Base-by-base conservation (phyloP, 2,329 filamentous ascomycete species). In the Stagonosporopsis cucurbitacearum region DNA sequence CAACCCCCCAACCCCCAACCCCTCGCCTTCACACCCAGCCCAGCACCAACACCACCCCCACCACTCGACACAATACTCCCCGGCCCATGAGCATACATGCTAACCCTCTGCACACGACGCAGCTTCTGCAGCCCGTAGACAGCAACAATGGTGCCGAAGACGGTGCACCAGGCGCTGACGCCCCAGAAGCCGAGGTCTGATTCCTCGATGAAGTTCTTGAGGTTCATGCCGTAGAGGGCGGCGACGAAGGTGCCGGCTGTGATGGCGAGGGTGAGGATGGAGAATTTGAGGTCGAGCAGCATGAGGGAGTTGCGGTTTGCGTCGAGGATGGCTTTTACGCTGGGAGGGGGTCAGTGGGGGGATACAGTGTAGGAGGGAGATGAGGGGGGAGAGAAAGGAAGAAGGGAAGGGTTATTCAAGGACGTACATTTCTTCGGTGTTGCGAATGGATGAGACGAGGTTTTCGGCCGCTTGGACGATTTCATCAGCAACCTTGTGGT, bases 181-280 rank as follows among this genome's bases (percentile, higher is more conserved):
- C 85, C 85, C 42, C 83, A 83, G 74, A 99, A 98, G 11, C 94
- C 95, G 75, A 91, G 85, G 75, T 91, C 86, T 1, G 90, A 93
- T 73, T 98, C 94, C 79, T 99, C 95, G 67, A 98, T 92, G 76
- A 97, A 98, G 78, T 98, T 98, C 74, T 97, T 96, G 62, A 99
- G 81, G 79, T 99, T 99, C 93, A 98, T 98, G 67, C 95, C 95
- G 82, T 98, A 99, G n/a, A 99, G 86, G n/a, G 93, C 93, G 8
- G 95, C 96, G 68, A 97, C 84, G 72, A 98, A 96, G 45, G 95
- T 97, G 51, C 95, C 95, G 72, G 93, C 92, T 50, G 92, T 94
- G 43, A 98, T 86, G n/a, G 93, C 92, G 4, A 99, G 85, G 1
- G 95, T 98, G 54, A 92, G 91, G 57, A 99, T 93, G 72, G 90